These are phyloP conservation scores for Furcasterigmium furcatum DNA, from an alignment of 2,329 filamentous ascomycete genomes.

Conservation along the genomic window DNA sequence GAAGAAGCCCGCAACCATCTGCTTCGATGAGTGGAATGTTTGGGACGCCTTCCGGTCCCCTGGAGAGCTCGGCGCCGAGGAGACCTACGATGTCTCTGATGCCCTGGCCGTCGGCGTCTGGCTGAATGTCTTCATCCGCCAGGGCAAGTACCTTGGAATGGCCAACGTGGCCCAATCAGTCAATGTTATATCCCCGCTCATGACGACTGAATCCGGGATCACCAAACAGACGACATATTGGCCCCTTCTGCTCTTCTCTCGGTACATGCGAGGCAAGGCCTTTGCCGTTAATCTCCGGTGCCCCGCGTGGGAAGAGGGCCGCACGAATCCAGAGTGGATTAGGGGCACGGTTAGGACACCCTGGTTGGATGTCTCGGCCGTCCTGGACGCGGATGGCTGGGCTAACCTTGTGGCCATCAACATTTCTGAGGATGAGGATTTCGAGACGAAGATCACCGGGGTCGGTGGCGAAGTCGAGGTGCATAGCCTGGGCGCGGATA, in stretches of 20 bases:
- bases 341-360: slow-evolving; percentile 63
- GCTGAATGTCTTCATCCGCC: slow-evolving; percentile 73
- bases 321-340: slow-evolving; percentile 64
- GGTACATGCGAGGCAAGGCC: slow-evolving; percentile 67
- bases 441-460: no score
- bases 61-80: slow-evolving; percentile 69
- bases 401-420: slow-evolving; percentile 72
- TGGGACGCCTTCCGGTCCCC: slow-evolving; percentile 73
- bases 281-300: slow-evolving; percentile 63
- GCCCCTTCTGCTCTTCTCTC: slow-evolving; percentile 63
- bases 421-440: slow-evolving; percentile 57
- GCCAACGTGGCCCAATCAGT: slow-evolving; percentile 75
- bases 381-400: slow-evolving; percentile 53
- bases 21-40: slow-evolving; percentile 84
- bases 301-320: slow-evolving; percentile 64
- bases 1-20: slow-evolving; percentile 59
- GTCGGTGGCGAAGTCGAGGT: no score
- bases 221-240: slow-evolving; percentile 74
- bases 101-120: slow-evolving; percentile 72
- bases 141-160: slow-evolving; percentile 70
- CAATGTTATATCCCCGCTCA: slow-evolving; percentile 74
- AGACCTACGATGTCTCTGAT: slow-evolving; percentile 71
- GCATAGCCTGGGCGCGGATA: no score
- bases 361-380: slow-evolving; percentile 66
- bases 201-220: slow-evolving; percentile 64